Evolutionary conservation across 768 basidiomycete genomes (phyloP).

Genomic region (Collybia sordida): DNA sequence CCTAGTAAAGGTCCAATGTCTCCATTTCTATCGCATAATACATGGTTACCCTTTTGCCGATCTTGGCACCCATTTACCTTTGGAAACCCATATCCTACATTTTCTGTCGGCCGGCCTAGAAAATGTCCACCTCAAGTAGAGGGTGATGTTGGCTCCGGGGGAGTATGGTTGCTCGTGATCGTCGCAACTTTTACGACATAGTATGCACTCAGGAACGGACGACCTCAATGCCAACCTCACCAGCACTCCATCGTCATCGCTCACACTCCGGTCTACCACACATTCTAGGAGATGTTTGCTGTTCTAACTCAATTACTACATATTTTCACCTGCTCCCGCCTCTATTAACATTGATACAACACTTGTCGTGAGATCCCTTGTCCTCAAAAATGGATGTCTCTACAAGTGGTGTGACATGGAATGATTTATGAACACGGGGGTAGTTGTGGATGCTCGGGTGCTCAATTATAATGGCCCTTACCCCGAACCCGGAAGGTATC

Average conservation of each 20-base stretch:
- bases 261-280: background rate
- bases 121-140: background rate
- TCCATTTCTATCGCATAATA: slow-evolving; percentile 22
- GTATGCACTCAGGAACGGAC: slow-evolving; percentile 59
- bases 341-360: slow-evolving; percentile 58
- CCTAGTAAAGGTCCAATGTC: slow-evolving; percentile 19
- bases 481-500: slow-evolving; percentile 11
- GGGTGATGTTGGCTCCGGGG: slow-evolving; percentile 8
- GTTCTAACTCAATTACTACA: slow-evolving; percentile 33
- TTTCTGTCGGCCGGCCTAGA: slow-evolving; percentile 3
- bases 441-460: slow-evolving; percentile 45
- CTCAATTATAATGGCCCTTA: slow-evolving; percentile 28
- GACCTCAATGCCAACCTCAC: slow-evolving; percentile 64
- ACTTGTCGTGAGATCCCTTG: slow-evolving; percentile 45
- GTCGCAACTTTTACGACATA: slow-evolving; percentile 34
- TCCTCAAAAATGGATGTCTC: slow-evolving; percentile 37
- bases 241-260: slow-evolving; percentile 34
- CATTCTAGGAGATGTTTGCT: slow-evolving; percentile 27
- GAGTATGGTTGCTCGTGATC: slow-evolving; percentile 34
- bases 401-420: slow-evolving; percentile 48
- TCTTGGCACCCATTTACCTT: slow-evolving; percentile 56
- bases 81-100: slow-evolving; percentile 30
- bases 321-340: slow-evolving; percentile 64
- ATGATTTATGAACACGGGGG: slow-evolving; percentile 62
- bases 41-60: slow-evolving; percentile 49